These are phyloP conservation scores for Aureobasidium sp. DNA, from an alignment of 2,329 filamentous ascomycete genomes.

Conservation along the genomic window DNA sequence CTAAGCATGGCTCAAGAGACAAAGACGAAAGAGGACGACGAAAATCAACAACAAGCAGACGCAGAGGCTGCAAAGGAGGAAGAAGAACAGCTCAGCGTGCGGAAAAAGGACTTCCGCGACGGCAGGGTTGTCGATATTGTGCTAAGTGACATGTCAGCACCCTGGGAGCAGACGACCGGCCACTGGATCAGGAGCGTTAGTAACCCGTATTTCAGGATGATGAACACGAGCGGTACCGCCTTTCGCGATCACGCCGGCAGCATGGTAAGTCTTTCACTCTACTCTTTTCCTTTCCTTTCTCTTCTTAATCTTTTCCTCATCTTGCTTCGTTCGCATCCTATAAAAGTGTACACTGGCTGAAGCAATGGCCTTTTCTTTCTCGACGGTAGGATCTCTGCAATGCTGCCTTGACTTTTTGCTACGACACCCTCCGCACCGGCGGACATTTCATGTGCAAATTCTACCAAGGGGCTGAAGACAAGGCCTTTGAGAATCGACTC, in stretches of 20 bases:
- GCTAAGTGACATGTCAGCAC: constrained; percentile 97
- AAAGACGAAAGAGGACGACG: constrained; percentile 20
- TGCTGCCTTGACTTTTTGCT: constrained; percentile 76
- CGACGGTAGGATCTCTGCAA: constrained; percentile 71
- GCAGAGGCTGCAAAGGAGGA: constrained; percentile 16
- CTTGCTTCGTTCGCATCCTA: too few species aligned
- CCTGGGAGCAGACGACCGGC: constrained; percentile 75
- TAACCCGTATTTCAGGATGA: constrained; percentile 96
- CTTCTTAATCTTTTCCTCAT: too few species aligned
- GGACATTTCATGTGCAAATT: constrained; percentile 98
- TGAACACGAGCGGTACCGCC: constrained; percentile 88
- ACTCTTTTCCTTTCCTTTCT: background rate
- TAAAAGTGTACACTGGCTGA: background rate
- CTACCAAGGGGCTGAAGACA: constrained; percentile 86
- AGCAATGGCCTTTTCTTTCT: background rate
- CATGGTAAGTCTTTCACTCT: constrained; percentile 60
- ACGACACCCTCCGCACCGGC: constrained; percentile 70
- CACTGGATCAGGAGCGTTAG: constrained; percentile 83
- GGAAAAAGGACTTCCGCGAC: constrained; percentile 29
- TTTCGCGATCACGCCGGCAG: constrained; percentile 88
- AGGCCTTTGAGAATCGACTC: constrained; percentile 63
- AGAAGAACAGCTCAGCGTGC: constrained; percentile 23
- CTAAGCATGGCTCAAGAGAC: constrained; percentile 49
- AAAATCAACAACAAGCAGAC: constrained; percentile 16
- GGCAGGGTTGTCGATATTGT: constrained; percentile 76